Conservation (phyloP, 2,329 filamentous ascomycete species). For the Xylariaceae sp. region DNA sequence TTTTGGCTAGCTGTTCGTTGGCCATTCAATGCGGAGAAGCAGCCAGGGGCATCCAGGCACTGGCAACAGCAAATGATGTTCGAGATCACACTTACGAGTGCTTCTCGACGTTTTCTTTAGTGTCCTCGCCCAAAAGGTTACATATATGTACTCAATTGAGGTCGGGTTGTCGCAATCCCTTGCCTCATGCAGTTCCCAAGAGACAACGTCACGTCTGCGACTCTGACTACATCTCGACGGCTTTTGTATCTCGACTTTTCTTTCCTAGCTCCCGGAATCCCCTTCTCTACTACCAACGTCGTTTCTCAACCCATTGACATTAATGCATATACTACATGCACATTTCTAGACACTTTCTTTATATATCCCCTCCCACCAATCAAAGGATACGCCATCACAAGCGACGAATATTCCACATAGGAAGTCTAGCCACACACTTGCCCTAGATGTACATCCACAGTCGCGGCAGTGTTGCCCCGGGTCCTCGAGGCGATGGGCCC, state of each 20-base stretch:
- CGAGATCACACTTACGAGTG: constrained; percentile 14
- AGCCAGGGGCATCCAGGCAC: background rate
- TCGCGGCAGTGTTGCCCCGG: constrained; percentile 3
- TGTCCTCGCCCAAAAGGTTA: constrained; percentile 1
- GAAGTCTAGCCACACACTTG: constrained; percentile 1
- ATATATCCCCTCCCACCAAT: constrained; percentile 8
- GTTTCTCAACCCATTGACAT: background rate
- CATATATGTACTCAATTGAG: constrained; percentile 1
- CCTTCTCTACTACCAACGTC: background rate
- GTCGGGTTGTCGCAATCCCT: background rate
- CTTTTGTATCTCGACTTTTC: background rate
- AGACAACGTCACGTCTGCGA: background rate
- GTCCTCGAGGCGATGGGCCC: constrained; percentile 8
- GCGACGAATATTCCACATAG: background rate
- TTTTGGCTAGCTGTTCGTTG: constrained; percentile 14
- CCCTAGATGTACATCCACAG: constrained; percentile 19
- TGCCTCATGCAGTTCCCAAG: constrained; percentile 2
- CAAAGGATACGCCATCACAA: background rate
- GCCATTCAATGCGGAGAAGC: constrained; percentile 8
- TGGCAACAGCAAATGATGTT: constrained; percentile 14
- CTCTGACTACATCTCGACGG: background rate
- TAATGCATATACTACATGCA: constrained; percentile 1
- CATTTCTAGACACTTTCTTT: constrained; percentile 3
- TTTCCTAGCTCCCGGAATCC: background rate
- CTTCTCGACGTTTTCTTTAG: constrained; percentile 7